Base-by-base conservation (phyloP, 2,329 filamentous ascomycete species). In the Claviceps maximensis region DNA sequence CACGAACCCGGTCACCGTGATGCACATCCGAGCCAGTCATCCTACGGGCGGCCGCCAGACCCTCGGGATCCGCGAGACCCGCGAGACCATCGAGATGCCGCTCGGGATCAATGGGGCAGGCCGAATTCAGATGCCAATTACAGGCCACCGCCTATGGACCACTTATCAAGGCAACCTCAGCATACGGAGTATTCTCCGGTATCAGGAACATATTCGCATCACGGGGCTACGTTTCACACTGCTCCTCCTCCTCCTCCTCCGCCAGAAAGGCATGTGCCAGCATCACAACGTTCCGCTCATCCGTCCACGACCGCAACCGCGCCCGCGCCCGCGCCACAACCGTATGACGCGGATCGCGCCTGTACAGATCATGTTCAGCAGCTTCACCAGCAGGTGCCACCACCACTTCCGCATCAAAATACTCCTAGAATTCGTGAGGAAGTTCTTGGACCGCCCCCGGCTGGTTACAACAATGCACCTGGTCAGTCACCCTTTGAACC, bases 321-420 rank as follows among this genome's bases (percentile, higher is more conserved):
- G 36, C 63, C 64, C 13, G 62, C 61, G 9, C 64, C 62, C 57
- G 65, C 71, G 23, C 21, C 54, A 29, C 54, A 56, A 0, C 78
- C 73, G 56, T 74, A 78, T 21, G 76, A 75, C 9, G 74, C 75
- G 3, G 77, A 79, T 10, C 71, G 72, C n/a, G 70, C 71, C 23
- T 69, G 72, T 47, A 69, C 74, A 58, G 67, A 66, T 13, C 63
- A 67, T 36, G 65, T 69, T 53, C 65, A 70, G 51, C 65, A 70
- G 51, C 63, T 69, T 52, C 65, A 70, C 51, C 63, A 67, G 4
- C 66, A 66, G 10, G 64, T 67, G 23, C 64, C 67, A 15, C 65
- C 67, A 19, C 60, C 61, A 15, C 69, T 9, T 4, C 59, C 61
- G 17, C 69, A 65, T 8, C 68, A 65, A 60, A 65, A 55, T 51